Evolutionary conservation across 768 basidiomycete genomes (phyloP).

Genomic region (Tulasnella sp.): DNA sequence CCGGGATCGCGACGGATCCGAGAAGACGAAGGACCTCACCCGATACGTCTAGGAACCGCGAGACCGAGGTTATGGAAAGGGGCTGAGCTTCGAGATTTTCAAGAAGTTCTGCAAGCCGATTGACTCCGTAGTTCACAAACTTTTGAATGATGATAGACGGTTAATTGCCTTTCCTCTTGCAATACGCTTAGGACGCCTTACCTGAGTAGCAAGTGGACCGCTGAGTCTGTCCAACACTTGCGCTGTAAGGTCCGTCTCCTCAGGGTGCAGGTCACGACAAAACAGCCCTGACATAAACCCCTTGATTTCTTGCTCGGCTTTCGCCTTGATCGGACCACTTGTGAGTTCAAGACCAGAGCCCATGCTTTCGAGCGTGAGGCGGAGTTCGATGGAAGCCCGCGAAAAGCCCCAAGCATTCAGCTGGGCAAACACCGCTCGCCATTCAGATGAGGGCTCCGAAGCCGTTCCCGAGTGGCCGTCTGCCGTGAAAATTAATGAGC

Average conservation of each 20-base stretch:
- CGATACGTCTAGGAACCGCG: slow-evolving; percentile 7
- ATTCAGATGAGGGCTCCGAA: neutral
- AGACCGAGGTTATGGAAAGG: neutral
- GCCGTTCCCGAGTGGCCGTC: neutral
- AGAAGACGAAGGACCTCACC: slow-evolving; percentile 22
- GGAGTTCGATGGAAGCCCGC: slow-evolving; percentile 71
- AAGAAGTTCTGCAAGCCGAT: slow-evolving; percentile 18
- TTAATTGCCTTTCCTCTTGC: neutral
- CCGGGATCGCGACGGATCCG: slow-evolving; percentile 8
- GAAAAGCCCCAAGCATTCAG: slow-evolving; percentile 79
- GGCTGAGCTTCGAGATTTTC: neutral
- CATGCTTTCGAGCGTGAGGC: slow-evolving; percentile 65
- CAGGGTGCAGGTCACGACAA: slow-evolving; percentile 62
- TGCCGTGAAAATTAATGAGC: neutral
- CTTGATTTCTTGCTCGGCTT: slow-evolving; percentile 56
- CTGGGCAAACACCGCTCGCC: slow-evolving; percentile 52
- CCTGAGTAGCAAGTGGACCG: slow-evolving; percentile 42
- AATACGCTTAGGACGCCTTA: neutral
- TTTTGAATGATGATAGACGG: neutral
- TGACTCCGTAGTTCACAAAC: slow-evolving; percentile 19
- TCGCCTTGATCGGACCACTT: slow-evolving; percentile 36
- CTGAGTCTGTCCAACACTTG: slow-evolving; percentile 70
- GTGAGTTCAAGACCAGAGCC: slow-evolving; percentile 52
- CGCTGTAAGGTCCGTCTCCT: slow-evolving; percentile 78
- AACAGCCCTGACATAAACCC: slow-evolving; percentile 60